Percentiles rank a stretch among this genome's conserved stretches.
These are phyloP conservation scores for Buddleja alternifolia DNA, from an alignment of 257 asterid species.

Conservation along the genomic window DNA sequence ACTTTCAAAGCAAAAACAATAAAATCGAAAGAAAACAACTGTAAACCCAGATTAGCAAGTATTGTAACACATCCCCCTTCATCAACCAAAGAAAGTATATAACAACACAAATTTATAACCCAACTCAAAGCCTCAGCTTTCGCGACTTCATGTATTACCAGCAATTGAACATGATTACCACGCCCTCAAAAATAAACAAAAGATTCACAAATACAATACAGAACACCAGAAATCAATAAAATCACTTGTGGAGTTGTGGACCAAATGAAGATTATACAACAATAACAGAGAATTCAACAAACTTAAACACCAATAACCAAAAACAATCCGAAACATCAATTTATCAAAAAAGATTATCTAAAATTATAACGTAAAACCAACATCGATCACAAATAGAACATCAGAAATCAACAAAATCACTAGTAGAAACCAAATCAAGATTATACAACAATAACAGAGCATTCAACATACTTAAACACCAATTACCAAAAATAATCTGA, in stretches of 20 bases:
- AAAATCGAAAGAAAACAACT: no score
- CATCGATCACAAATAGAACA: background rate
- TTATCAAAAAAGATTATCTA: background rate
- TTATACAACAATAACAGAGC: background rate
- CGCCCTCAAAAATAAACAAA: background rate
- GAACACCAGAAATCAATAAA: background rate
- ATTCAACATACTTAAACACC: conserved; percentile 6
- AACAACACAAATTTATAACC: no score
- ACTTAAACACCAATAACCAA: background rate
- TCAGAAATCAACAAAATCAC: background rate
- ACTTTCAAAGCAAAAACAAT: no score
- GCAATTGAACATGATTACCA: background rate
- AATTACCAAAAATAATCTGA: background rate
- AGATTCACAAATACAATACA: background rate
- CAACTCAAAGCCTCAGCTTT: no score
- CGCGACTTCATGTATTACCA: background rate
- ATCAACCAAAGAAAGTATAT: background rate
- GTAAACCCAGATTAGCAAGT: background rate
- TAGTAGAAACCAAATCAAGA: background rate
- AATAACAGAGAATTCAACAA: conserved; percentile 9
- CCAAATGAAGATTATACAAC: background rate
- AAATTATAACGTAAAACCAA: no score
- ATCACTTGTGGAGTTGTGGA: background rate
- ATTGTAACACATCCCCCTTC: no score
- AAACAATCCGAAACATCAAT: background rate